Conservation (phyloP, 768 basidiomycete genomes). For the Suillus spraguei region DNA sequence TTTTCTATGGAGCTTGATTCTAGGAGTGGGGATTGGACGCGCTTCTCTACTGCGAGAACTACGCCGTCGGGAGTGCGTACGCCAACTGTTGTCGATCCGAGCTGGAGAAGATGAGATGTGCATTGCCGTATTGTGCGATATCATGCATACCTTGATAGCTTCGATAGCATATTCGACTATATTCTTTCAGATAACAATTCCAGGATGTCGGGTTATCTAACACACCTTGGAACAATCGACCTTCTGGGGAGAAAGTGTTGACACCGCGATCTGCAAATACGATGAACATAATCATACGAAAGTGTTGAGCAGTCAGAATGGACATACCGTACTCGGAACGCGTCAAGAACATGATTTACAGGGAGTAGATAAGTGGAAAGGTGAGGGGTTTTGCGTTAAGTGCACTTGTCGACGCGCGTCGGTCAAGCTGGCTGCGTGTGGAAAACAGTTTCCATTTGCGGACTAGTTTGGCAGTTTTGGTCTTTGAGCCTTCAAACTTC, state of each 20-base stretch:
- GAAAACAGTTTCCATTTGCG: conserved; percentile 31
- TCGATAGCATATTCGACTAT: conserved; percentile 99
- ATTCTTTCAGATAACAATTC: conserved; percentile 19
- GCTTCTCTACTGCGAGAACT: conserved; percentile 96
- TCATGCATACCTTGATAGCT: conserved; percentile 83
- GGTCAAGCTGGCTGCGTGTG: conserved; percentile 20
- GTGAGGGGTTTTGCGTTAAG: conserved; percentile 21
- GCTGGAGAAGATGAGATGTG: conserved; percentile 46
- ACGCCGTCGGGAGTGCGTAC: conserved; percentile 90
- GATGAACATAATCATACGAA: conserved; percentile 8
- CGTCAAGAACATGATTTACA: conserved; percentile 78
- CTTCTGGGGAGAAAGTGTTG: conserved; percentile 98
- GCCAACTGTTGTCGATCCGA: conserved; percentile 97
- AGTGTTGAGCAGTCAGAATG: not conserved
- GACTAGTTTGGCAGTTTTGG: not conserved
- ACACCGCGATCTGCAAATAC: conserved; percentile 83
- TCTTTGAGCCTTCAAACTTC: no score
- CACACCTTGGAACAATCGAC: conserved; percentile 96
- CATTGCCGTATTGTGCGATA: not conserved
- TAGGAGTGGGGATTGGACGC: conserved; percentile 94
- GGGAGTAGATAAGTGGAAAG: conserved; percentile 12
- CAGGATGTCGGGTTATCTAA: conserved; percentile 7
- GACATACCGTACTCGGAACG: conserved; percentile 88
- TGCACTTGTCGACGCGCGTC: conserved; percentile 41
- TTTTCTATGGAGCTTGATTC: conserved; percentile 97